These are phyloP conservation scores for Rhizomucor pusillus DNA, from an alignment of 371 early-diverging fungal species.

Conservation along the genomic window DNA sequence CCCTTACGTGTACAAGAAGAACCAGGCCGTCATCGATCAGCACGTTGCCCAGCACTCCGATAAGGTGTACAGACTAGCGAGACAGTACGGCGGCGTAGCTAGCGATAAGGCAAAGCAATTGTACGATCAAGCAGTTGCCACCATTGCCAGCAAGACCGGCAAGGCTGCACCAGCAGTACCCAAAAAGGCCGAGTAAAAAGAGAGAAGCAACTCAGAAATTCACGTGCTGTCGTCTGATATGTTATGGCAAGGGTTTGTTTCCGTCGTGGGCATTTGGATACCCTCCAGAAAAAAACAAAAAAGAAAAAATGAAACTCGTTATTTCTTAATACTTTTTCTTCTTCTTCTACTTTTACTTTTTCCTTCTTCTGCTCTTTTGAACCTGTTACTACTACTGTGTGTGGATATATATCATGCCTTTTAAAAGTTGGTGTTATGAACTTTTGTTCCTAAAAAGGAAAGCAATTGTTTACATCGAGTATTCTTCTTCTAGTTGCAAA, in stretches of 20 bases:
- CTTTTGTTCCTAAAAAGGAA: not conserved
- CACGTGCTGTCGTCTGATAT: not conserved
- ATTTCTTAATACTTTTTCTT: too few relatives aligned
- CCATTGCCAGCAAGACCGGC: constrained; percentile 18
- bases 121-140: constrained; percentile 15
- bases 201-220: not conserved
- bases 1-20: constrained; percentile 52
- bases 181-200: constrained; percentile 15
- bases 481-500: constrained; percentile 10
- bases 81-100: constrained; percentile 33
- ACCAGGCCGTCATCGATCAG: constrained; percentile 51
- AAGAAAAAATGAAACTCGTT: too few relatives aligned
- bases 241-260: not conserved
- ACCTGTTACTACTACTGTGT: too few relatives aligned
- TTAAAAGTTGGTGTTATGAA: constrained; percentile 10
- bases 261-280: not conserved
- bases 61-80: constrained; percentile 24
- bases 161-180: too few relatives aligned
- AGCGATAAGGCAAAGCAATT: constrained; percentile 25
- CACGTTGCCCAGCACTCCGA: constrained; percentile 42
- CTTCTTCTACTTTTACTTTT: constrained; percentile 3
- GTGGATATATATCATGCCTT: constrained; percentile 12
- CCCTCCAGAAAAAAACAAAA: too few relatives aligned
- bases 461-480: too few relatives aligned
- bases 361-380: constrained; percentile 2